Percentiles rank a stretch among this genome's conserved stretches.
phyloP scores from a whole-genome alignment of 2,329 filamentous ascomycete genomes.

The Trichophyton mentagrophytes region DNA sequence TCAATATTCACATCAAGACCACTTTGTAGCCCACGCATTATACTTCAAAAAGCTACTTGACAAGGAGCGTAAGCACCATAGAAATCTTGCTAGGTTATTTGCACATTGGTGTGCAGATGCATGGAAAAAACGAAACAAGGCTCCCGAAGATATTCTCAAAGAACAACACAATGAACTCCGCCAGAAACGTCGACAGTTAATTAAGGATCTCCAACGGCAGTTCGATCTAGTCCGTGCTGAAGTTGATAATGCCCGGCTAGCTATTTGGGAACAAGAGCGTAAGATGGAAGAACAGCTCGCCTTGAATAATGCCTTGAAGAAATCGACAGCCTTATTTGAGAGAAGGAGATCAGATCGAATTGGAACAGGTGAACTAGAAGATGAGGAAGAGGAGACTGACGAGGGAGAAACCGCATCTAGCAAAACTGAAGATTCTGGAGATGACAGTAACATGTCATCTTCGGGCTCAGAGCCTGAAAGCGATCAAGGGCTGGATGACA shows the following conservation, averaged over 20 bases:
- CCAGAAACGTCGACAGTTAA: constrained; percentile 57
- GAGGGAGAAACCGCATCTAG: constrained; percentile 10
- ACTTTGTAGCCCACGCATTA: constrained; percentile 64
- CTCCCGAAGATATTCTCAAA: constrained; percentile 61
- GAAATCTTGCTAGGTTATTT: constrained; percentile 60
- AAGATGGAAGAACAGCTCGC: constrained; percentile 41
- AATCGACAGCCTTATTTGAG: constrained; percentile 39
- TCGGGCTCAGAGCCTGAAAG: constrained; percentile 34
- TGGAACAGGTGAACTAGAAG: constrained; percentile 45
- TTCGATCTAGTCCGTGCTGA: constrained; percentile 48
- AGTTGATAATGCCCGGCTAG: constrained; percentile 43
- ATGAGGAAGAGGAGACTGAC: constrained; percentile 55
- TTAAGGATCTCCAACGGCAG: constrained; percentile 49
- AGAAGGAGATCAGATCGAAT: constrained; percentile 32
- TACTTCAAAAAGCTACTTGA: constrained; percentile 71
- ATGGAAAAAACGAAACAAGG: constrained; percentile 31
- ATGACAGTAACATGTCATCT: constrained; percentile 40
- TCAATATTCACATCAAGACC: constrained; percentile 79
- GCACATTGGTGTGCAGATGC: constrained; percentile 43
- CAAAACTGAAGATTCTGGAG: constrained; percentile 50
- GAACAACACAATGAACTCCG: constrained; percentile 60
- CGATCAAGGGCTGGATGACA: constrained; percentile 26
- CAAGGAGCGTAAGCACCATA: constrained; percentile 66
- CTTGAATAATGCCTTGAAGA: constrained; percentile 40
- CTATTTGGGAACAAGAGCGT: constrained; percentile 47